phyloP scores from a whole-genome alignment of 805 yeast genomes.

The Kregervanrija fluxuum region DNA sequence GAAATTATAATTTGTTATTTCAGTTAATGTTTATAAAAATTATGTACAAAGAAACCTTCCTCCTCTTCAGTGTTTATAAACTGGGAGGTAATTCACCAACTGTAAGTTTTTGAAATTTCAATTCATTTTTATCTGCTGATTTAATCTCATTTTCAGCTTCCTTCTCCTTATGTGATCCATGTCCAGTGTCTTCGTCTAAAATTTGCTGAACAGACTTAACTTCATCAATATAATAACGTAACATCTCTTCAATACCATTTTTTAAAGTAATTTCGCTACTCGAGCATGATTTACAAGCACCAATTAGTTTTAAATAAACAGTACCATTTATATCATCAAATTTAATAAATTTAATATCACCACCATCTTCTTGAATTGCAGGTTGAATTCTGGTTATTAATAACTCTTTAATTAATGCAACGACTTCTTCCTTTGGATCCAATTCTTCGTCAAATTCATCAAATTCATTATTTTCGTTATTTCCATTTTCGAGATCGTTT shows the following conservation, averaged over 20 bases:
- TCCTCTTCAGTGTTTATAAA: slow-evolving; percentile 12
- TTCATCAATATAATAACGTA: slow-evolving; percentile 94
- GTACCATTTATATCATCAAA: slow-evolving; percentile 82
- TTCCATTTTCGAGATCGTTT: slow-evolving; percentile 22
- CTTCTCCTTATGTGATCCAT: slow-evolving; percentile 26
- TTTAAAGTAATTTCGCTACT: slow-evolving; percentile 86
- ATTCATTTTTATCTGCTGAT: background rate
- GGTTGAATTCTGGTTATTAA: slow-evolving; percentile 94
- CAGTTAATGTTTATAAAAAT: too few relatives aligned
- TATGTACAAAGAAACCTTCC: too few relatives aligned
- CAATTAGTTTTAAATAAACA: slow-evolving; percentile 82
- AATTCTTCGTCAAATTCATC: slow-evolving; percentile 54
- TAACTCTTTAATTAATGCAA: slow-evolving; percentile 84
- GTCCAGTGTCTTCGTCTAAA: slow-evolving; percentile 73
- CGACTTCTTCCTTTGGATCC: slow-evolving; percentile 48
- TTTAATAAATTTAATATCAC: slow-evolving; percentile 85
- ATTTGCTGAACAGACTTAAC: slow-evolving; percentile 84
- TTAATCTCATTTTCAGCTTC: slow-evolving; percentile 16
- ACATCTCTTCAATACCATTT: slow-evolving; percentile 96
- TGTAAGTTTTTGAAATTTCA: slow-evolving; percentile 6
- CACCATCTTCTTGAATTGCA: slow-evolving; percentile 98
- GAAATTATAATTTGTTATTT: too few relatives aligned
- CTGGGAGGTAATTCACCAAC: slow-evolving; percentile 29
- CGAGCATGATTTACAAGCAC: slow-evolving; percentile 94
- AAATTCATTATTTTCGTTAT: slow-evolving; percentile 21